Evolutionary conservation across 2,329 filamentous ascomycete genomes (phyloP).

Genomic region (Fusarium marasasianum): DNA sequence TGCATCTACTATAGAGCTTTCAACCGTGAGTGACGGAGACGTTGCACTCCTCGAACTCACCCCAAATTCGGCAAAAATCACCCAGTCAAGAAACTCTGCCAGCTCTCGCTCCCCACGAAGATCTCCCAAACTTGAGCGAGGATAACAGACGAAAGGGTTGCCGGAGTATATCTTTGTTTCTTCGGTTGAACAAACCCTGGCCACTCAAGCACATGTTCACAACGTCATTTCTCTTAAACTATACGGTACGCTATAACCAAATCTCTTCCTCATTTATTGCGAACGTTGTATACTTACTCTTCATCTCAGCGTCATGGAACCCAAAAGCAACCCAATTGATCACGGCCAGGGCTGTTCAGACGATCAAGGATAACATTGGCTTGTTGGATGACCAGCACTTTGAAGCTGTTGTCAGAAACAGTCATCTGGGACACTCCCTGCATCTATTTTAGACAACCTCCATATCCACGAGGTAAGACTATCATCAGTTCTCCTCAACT

Average conservation of each 20-base stretch:
- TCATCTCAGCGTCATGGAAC: neutral
- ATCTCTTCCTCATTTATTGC: neutral
- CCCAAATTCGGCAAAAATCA: neutral
- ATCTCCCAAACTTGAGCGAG: neutral
- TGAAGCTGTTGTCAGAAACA: neutral
- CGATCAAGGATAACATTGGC: neutral
- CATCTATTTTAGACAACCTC: neutral
- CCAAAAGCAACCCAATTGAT: neutral
- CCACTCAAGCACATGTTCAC: neutral
- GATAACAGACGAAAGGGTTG: neutral
- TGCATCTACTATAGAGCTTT: too few relatives aligned
- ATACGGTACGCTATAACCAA: neutral
- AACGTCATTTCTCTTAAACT: neutral
- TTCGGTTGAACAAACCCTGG: neutral
- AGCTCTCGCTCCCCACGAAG: neutral
- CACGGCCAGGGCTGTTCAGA: neutral
- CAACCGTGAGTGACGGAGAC: too few relatives aligned
- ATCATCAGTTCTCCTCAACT: neutral
- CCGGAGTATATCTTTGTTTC: too few relatives aligned
- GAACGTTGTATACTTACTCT: neutral
- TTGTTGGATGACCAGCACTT: neutral
- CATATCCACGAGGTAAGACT: neutral
- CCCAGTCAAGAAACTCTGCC: neutral
- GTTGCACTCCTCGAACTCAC: accelerated
- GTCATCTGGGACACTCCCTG: neutral